Evolutionary conservation across 768 basidiomycete genomes (phyloP).

Genomic region (Paxillus rubicundulus): DNA sequence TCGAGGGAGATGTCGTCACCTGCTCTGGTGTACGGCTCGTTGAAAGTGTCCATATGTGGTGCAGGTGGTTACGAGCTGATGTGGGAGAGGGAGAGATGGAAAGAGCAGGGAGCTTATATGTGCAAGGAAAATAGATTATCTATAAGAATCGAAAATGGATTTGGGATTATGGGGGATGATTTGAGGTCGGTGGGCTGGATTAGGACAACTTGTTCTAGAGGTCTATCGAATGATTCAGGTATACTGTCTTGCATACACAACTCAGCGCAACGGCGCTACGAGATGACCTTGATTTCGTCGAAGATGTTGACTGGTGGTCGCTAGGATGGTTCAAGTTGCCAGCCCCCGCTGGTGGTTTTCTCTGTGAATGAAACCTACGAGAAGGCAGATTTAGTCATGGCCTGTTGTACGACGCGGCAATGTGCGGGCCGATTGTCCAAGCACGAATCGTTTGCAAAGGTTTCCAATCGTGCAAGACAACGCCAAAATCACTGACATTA

Average conservation of each 20-base stretch:
- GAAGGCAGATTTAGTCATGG: too few relatives aligned
- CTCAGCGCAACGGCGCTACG: background rate
- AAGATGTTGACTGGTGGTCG: background rate
- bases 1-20: conserved; percentile 68
- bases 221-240: too few relatives aligned
- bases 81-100: background rate
- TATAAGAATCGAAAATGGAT: conserved; percentile 22
- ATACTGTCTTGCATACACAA: too few relatives aligned
- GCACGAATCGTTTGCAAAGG: background rate
- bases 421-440: conserved; percentile 10
- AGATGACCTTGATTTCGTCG: background rate
- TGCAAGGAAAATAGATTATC: conserved; percentile 25
- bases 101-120: conserved; percentile 16
- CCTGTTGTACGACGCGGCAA: conserved; percentile 20
- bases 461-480: conserved; percentile 14
- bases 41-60: conserved; percentile 64
- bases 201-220: conserved; percentile 18
- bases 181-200: conserved; percentile 25
- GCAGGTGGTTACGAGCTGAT: background rate
- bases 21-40: conserved; percentile 63
- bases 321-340: too few relatives aligned
- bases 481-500: conserved; percentile 9
- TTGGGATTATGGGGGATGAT: conserved; percentile 19
- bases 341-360: too few relatives aligned
- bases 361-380: too few relatives aligned